Conservation (phyloP, 768 basidiomycete genomes). For the Tulasnella sp. region DNA sequence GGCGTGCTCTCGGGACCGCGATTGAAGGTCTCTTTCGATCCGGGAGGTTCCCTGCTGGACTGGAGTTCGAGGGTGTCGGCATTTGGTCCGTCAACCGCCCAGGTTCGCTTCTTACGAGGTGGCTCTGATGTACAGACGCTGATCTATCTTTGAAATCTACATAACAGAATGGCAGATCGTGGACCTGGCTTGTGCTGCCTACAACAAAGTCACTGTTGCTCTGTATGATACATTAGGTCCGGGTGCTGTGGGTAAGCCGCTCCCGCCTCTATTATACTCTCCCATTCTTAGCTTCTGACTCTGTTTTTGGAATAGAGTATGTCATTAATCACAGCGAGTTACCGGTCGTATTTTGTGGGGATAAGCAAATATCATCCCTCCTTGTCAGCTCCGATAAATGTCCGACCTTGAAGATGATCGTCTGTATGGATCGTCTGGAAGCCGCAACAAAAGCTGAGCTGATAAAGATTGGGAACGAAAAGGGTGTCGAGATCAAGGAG, state of each 20-base stretch:
- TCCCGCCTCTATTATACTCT: neutral
- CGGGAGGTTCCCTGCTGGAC: slow-evolving; percentile 43
- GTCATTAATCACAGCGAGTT: slow-evolving; percentile 68
- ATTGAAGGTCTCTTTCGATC: slow-evolving; percentile 51
- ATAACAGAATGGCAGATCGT: slow-evolving; percentile 3
- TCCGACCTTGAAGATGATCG: slow-evolving; percentile 59
- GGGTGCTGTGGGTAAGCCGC: neutral
- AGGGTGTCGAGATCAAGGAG: slow-evolving; percentile 52
- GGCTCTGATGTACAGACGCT: neutral
- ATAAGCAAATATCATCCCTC: slow-evolving; percentile 62
- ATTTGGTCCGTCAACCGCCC: slow-evolving; percentile 77
- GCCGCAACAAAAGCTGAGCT: slow-evolving; percentile 44
- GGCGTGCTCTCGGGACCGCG: slow-evolving; percentile 68
- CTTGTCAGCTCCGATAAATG: slow-evolving; percentile 54
- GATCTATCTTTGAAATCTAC: too few relatives aligned
- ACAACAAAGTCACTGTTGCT: neutral
- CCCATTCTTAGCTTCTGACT: too few relatives aligned
- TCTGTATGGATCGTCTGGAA: slow-evolving; percentile 56
- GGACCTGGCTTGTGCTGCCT: neutral
- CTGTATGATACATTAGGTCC: slow-evolving; percentile 2
- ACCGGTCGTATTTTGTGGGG: slow-evolving; percentile 65
- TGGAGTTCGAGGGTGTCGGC: slow-evolving; percentile 52
- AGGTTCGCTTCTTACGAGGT: slow-evolving; percentile 31
- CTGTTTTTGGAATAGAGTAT: neutral
- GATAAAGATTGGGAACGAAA: slow-evolving; percentile 54